Base-by-base conservation (phyloP, 2,329 filamentous ascomycete species). In the Colletotrichum sidae region DNA sequence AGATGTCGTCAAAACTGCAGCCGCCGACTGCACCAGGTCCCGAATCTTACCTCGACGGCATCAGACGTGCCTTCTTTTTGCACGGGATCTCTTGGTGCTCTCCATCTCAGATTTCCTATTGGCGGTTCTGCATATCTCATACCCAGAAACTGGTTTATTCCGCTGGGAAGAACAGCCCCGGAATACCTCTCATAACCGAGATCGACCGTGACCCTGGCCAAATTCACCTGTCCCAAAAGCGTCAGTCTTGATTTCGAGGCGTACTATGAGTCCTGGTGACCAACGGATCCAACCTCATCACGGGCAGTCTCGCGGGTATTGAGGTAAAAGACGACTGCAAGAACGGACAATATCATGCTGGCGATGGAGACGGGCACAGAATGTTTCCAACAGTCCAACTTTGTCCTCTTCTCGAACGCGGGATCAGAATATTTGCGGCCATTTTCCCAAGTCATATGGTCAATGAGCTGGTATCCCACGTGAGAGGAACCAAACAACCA, bases 41-140 rank as follows among this genome's bases (percentile, higher is more conserved):
- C 12, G 8, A 8, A 6, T 8, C 77, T 56, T 71, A 79, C 77
- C 69, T 74, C 49, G 60, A 77, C 70, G 13, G 79, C 77, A 60
- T 77, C 71, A 72, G 81, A 77, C 0, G 76, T 71, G 2, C 68
- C 70, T 1, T 71, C 65, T 10, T 73, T 71, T 4, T 64, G 73
- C 2, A 72, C 73, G 3, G 84, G 84, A 39, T 80, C 75, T 13
- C 77, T 73, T 1, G 86, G 85, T 15, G 83, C 81, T 34, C 81
- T 76, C 77, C 83, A 88, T 57, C 86, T 79, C 39, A 86, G 74
- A 44, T 84, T 75, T 2, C 79, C 82, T 0, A 82, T 60, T 6
- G 86, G 85, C n/a, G 84, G 76, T 12, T 79, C 77, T 10, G 86
- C 86, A 71, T 82, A 88, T 47, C 84, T 82, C 72, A 84, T 75